These are phyloP conservation scores for Pseudotulostoma volvatum DNA, from an alignment of 495 filamentous ascomycete genomes.

Conservation along the genomic window DNA sequence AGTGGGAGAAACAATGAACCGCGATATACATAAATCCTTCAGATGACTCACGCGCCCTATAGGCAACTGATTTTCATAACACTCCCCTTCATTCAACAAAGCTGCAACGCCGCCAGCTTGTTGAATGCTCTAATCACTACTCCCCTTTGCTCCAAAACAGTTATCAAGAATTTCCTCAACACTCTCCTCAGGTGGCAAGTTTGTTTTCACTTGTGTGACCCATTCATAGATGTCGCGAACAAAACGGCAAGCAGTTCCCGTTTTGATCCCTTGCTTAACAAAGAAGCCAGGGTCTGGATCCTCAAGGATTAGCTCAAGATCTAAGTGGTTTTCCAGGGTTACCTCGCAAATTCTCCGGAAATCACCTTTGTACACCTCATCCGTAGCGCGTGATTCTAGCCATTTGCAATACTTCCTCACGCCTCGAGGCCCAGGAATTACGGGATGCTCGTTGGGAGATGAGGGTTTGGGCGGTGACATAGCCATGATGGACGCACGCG, in stretches of 20 bases:
- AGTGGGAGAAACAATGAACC: no score
- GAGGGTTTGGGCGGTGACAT: background rate
- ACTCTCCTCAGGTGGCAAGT: no score
- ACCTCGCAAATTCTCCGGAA: constrained; percentile 11
- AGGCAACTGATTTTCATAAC: no score
- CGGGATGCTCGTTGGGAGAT: constrained; percentile 1
- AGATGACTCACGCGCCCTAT: no score
- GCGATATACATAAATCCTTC: no score
- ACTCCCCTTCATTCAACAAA: no score
- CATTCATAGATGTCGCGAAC: constrained; percentile 14
- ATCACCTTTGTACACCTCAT: constrained; percentile 8
- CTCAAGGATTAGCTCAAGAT: constrained; percentile 13
- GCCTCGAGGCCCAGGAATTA: constrained; percentile 10
- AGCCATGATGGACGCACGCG: background rate
- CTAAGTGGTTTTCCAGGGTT: constrained; percentile 8
- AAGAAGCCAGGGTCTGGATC: constrained; percentile 17
- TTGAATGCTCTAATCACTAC: no score
- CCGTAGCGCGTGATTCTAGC: constrained; percentile 9
- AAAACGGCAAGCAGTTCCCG: constrained; percentile 12
- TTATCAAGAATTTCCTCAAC: no score
- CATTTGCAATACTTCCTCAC: constrained; percentile 13
- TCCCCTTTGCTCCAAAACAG: no score
- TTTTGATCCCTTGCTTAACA: constrained; percentile 12
- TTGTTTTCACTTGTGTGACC: no score
- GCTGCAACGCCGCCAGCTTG: no score